These are phyloP conservation scores for Cadophora sp. DNA, from an alignment of 2,329 filamentous ascomycete genomes.

Conservation along the genomic window DNA sequence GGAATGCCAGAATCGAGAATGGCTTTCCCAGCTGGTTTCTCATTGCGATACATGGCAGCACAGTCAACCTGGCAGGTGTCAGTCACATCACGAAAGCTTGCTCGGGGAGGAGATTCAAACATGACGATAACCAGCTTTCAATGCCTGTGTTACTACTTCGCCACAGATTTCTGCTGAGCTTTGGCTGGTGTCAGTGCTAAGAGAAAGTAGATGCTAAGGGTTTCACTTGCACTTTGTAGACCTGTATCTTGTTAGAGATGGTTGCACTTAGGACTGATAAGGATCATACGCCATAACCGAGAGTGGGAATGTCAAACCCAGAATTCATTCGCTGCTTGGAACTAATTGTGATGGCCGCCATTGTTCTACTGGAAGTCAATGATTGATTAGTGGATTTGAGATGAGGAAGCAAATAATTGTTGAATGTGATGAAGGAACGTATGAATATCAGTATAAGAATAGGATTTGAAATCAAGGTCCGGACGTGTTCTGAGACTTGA, in stretches of 20 bases:
- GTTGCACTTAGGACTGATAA: neutral
- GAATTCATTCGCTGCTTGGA: constrained; percentile 57
- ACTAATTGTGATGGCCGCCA: constrained; percentile 54
- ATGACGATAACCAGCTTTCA: constrained; percentile 63
- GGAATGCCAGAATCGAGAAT: constrained; percentile 58
- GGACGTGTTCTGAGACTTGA: neutral
- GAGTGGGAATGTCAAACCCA: constrained; percentile 64
- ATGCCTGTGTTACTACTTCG: constrained; percentile 61
- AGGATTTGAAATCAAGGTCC: neutral
- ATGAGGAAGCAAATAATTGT: neutral
- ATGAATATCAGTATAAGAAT: neutral
- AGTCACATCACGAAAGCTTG: neutral
- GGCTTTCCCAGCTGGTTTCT: constrained; percentile 58
- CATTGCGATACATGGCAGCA: constrained; percentile 63
- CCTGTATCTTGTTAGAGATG: constrained; percentile 38
- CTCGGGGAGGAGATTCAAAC: constrained; percentile 43
- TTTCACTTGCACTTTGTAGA: constrained; percentile 48
- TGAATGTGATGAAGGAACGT: neutral
- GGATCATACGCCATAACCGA: constrained; percentile 61
- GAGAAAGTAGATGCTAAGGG: neutral
- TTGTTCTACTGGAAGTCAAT: constrained; percentile 36
- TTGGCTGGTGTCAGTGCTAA: neutral
- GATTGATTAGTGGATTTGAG: constrained; percentile 4
- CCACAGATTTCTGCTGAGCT: constrained; percentile 63
- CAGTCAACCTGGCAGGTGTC: constrained; percentile 57